Base-by-base conservation (phyloP, 208 protist genomes). In the Crithidia brevicula region DNA sequence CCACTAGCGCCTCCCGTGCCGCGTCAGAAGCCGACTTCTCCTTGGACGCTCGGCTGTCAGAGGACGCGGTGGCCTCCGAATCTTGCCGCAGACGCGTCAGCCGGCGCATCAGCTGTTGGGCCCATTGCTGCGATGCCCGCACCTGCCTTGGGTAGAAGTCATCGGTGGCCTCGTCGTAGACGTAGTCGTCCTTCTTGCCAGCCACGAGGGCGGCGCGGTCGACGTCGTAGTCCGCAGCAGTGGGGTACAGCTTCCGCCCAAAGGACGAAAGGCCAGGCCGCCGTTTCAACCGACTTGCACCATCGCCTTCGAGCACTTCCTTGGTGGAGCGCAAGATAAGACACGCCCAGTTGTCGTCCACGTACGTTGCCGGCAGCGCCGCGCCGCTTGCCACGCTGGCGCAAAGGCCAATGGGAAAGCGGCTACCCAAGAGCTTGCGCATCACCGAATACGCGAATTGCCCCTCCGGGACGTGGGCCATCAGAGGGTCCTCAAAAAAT, bases 311-410 rank as follows among this genome's bases (percentile, higher is more conserved):
- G 34, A 54, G 1, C 30, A 43, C 20, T 27, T 72, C 60, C 43
- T 81, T 74, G 4, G 62, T 47, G 5, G 65, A 74, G 7, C 80
- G 79, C 11, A 92, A 51, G 4, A 84, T 69, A 18, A 86, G 43
- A 46, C 77, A 84, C 0, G 78, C 76, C 69, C 77, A 85, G 38
- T 79, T 79, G 4, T 83, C 71, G 20, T 81, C 74, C 4, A 88
- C 50, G 38, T 80, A 72, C 18, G 82, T 76, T 49, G 57, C 65
- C 4, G 83, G 80, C 46, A 92, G 57, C n/a, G 72, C 52, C 6
- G 71, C 62, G 3, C 53, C 58, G 23, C 68, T 79, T 28, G 58
- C 50, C 11, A 84, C 73, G 40, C 71, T 77, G 9, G 59, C 53
- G 46, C 70, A 81, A 25, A 89, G 42, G 45, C 77, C 76, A 3